A percentile compares a stretch with the other conserved stretches of the same genome.
Evolutionary conservation across 257 asterid species (phyloP).

Genomic region (Thymus mandschuricus): DNA sequence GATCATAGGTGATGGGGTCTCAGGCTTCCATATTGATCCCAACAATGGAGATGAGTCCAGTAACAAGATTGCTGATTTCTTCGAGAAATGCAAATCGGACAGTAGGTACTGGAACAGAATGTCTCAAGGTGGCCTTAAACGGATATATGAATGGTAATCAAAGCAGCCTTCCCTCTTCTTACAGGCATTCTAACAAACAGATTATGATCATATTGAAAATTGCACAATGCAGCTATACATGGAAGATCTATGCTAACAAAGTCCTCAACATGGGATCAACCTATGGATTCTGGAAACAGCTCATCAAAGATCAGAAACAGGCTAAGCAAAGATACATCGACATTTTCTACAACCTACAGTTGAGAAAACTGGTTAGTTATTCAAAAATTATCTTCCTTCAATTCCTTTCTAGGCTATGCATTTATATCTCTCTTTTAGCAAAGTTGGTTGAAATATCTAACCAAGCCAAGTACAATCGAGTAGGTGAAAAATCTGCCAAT

Average conservation of each 20-base stretch:
- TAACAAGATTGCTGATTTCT: slow-evolving; percentile 71
- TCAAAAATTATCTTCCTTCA: too few relatives aligned
- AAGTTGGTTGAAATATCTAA: not conserved
- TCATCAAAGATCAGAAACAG: slow-evolving; percentile 57
- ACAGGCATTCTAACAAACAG: slow-evolving; percentile 8
- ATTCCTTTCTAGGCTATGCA: not conserved
- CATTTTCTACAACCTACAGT: slow-evolving; percentile 68
- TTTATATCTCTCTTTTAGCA: not conserved
- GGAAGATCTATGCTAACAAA: slow-evolving; percentile 87
- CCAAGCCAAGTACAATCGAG: not conserved
- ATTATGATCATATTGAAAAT: not conserved
- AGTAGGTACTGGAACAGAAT: slow-evolving; percentile 61
- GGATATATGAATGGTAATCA: slow-evolving; percentile 73
- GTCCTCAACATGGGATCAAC: slow-evolving; percentile 74
- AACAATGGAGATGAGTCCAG: slow-evolving; percentile 65
- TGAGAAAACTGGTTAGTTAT: slow-evolving; percentile 62
- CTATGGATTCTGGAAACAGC: slow-evolving; percentile 76
- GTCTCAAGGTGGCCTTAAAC: slow-evolving; percentile 63
- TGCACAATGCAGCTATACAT: slow-evolving; percentile 63
- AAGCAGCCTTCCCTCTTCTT: not conserved
- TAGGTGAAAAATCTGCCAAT: slow-evolving; percentile 57
- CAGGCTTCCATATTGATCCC: slow-evolving; percentile 87
- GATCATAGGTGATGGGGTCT: slow-evolving; percentile 73
- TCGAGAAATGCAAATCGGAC: slow-evolving; percentile 65
- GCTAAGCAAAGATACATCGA: slow-evolving; percentile 74